Percentiles rank a stretch among this genome's conserved stretches.
These are phyloP conservation scores for Bodo saltans DNA, from an alignment of 78 protist genomes.

Conservation along the genomic window DNA sequence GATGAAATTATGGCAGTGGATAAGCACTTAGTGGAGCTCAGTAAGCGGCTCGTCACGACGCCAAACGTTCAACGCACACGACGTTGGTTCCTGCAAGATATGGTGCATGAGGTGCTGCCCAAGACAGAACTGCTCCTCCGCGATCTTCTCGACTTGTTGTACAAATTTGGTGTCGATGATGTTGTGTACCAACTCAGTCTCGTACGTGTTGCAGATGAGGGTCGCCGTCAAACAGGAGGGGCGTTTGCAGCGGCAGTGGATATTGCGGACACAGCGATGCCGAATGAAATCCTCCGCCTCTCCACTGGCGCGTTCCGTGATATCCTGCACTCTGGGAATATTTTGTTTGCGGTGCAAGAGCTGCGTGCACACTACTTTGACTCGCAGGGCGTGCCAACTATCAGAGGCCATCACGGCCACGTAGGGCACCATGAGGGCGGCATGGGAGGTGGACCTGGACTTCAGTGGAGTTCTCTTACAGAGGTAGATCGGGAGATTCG, in stretches of 20 bases:
- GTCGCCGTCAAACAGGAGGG: not conserved
- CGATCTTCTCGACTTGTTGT: not conserved
- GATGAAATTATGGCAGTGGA: not conserved
- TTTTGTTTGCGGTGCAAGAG: not conserved
- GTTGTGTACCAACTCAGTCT: not conserved
- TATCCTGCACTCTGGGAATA: not conserved
- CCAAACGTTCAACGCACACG: not conserved
- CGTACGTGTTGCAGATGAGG: not conserved
- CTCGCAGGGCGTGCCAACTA: no score
- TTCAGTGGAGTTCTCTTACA: no score
- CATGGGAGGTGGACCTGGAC: no score
- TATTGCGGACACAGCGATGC: not conserved
- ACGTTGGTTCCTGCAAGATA: conserved; percentile 25
- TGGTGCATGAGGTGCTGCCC: conserved; percentile 15
- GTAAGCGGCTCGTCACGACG: conserved; percentile 16
- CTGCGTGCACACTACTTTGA: not conserved
- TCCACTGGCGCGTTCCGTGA: not conserved
- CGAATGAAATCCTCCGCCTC: not conserved
- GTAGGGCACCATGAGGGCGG: no score
- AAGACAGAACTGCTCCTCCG: conserved; percentile 5
- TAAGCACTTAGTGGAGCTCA: not conserved
- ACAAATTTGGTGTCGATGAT: not conserved
- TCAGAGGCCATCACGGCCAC: no score
- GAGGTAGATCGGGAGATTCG: no score
- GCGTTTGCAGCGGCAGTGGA: not conserved